Evolutionary conservation across 2,329 filamentous ascomycete species (phyloP), one percentile per base, ranked within the genome.

Genomic region (Dactylella cylindrospora): DNA sequence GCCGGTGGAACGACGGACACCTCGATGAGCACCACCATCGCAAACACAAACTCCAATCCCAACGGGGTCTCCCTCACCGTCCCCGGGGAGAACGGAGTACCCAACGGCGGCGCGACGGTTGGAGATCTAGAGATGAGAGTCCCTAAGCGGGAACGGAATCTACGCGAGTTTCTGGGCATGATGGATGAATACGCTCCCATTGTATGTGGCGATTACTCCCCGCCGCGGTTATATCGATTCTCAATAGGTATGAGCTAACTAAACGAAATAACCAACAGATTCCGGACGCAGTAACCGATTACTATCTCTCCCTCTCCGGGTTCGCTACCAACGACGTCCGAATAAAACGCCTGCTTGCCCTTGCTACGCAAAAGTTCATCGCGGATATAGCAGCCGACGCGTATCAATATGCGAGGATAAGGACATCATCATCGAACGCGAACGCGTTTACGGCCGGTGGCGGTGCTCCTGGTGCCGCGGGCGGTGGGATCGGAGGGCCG

Each of bases 101-200:
- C 45, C 3, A 19, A 39, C 8, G 40, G 40, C 5, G 53, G 39
- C 19, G 40, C 49, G 13, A 35, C 49, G 1, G 36, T n/a, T n/a
- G 35, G 19, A 4, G 59, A 52, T 15, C 15, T 51, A 1, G 59
- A 57, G 0, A 35, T 38, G 36, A 22, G 46, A 23, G 46, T 28
- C 15, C 55, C 85, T 46, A 88, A 90, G 72, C 97, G 97, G 75
- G 93, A 98, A 75, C 85, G 86, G 15, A 95, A 87, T 31, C 76
- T 98, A 67, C 86, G 90, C 71, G 91, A 97, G 74, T 96, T 98
- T 71, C 74, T 98, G 13, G 81, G 81, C 66, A 96, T 95, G 78
- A 97, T 98, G 85, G 93, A 98, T 72, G 93, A 98, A 70, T 97
- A 93, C 74, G 90, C 93, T 62, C 93, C 93, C 8, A 95, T 98